Conservation (phyloP, 2,329 filamentous ascomycete genomes). For the Epichloe brachyelytri region DNA sequence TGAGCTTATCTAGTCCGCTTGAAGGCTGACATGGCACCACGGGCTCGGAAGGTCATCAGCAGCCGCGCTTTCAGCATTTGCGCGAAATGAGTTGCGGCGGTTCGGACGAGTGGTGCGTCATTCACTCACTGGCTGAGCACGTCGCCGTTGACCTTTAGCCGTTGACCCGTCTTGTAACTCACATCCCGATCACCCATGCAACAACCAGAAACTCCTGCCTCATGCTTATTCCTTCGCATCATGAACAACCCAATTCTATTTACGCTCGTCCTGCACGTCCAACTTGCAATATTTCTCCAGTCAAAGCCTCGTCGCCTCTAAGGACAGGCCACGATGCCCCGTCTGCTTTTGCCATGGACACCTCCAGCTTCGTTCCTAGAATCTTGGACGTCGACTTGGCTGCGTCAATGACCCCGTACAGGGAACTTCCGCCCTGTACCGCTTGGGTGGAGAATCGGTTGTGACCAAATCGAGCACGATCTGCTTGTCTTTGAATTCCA, state of each 20-base stretch:
- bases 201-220: not conserved
- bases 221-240: not conserved
- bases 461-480: slow-evolving; percentile 77
- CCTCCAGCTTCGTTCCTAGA: slow-evolving; percentile 78
- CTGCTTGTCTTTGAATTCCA: slow-evolving; percentile 51
- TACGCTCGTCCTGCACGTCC: slow-evolving; percentile 52
- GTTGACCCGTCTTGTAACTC: not conserved
- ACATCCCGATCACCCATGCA: slow-evolving; percentile 3
- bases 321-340: slow-evolving; percentile 75
- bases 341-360: slow-evolving; percentile 59
- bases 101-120: not conserved
- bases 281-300: slow-evolving; percentile 75
- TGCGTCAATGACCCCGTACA: slow-evolving; percentile 66
- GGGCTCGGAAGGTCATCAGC: not conserved
- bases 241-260: not conserved
- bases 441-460: slow-evolving; percentile 61
- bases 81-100: not conserved
- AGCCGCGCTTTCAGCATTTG: not conserved
- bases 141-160: not conserved
- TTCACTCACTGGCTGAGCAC: not conserved
- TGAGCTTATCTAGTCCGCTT: not conserved
- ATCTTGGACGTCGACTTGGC: slow-evolving; percentile 68
- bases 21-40: no score
- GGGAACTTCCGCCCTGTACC: slow-evolving; percentile 61
- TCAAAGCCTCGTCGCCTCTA: slow-evolving; percentile 57